These are phyloP conservation scores for Spinacia oleracea DNA, from an alignment of 179 eudicot genomes.

Conservation along the genomic window DNA sequence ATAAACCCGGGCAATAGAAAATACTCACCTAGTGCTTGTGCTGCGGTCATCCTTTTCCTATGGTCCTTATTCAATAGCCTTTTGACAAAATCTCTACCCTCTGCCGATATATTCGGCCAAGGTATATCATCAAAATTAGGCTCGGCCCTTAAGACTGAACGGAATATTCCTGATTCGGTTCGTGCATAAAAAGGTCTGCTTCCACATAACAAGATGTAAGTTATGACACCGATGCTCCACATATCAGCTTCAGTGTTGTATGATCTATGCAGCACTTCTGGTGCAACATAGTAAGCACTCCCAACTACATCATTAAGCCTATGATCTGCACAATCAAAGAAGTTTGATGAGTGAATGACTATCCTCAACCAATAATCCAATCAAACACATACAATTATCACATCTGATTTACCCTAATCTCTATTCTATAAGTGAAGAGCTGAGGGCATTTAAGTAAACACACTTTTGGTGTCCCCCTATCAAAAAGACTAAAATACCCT, in stretches of 20 bases:
- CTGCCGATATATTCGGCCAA: slow-evolving; percentile 80
- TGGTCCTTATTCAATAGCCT: slow-evolving; percentile 86
- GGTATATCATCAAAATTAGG: slow-evolving; percentile 87
- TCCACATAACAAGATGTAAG: slow-evolving; percentile 92
- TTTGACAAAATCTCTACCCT: slow-evolving; percentile 86
- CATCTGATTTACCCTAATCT: not conserved
- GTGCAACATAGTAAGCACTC: slow-evolving; percentile 96
- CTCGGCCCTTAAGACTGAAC: slow-evolving; percentile 85
- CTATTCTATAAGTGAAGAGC: too few relatives aligned
- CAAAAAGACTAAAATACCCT: too few relatives aligned
- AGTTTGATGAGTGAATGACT: not conserved
- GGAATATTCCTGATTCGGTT: slow-evolving; percentile 95
- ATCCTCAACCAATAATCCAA: not conserved
- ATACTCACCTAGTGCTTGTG: slow-evolving; percentile 80
- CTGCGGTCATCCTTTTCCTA: slow-evolving; percentile 92
- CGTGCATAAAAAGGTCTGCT: slow-evolving; percentile 97
- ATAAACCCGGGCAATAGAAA: not conserved
- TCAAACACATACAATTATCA: not conserved
- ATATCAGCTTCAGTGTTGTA: slow-evolving; percentile 85
- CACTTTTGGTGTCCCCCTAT: too few relatives aligned
- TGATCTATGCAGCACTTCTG: slow-evolving; percentile 95
- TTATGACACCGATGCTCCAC: slow-evolving; percentile 95
- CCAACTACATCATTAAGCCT: slow-evolving; percentile 96
- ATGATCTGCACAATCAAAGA: slow-evolving; percentile 54
- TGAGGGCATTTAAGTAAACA: too few relatives aligned